A percentile compares a stretch with the other conserved stretches of the same genome.
These are phyloP conservation scores for Wickerhamomyces bovis DNA, from an alignment of 805 yeast genomes.

Conservation along the genomic window DNA sequence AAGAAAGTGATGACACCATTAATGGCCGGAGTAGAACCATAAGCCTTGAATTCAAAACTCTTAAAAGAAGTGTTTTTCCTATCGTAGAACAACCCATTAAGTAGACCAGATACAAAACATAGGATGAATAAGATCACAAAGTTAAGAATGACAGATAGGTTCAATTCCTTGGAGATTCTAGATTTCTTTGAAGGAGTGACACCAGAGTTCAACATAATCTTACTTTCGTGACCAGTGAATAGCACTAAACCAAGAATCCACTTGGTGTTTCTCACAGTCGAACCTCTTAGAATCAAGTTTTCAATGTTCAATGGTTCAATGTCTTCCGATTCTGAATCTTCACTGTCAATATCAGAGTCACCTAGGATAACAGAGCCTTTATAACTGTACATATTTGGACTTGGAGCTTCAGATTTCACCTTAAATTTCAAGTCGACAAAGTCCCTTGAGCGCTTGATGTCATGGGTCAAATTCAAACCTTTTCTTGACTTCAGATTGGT, in stretches of 20 bases:
- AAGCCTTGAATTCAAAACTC: slow-evolving; percentile 60
- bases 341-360: slow-evolving; percentile 26
- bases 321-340: slow-evolving; percentile 27
- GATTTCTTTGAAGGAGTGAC: slow-evolving; percentile 72
- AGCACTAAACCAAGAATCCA: slow-evolving; percentile 75
- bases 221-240: slow-evolving; percentile 74
- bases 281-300: slow-evolving; percentile 67
- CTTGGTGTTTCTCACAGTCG: slow-evolving; percentile 66
- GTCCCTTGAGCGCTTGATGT: slow-evolving; percentile 42
- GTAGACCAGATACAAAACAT: slow-evolving; percentile 63
- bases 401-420: slow-evolving; percentile 83
- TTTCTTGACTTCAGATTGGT: slow-evolving; percentile 74
- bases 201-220: slow-evolving; percentile 77
- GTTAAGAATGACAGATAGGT: slow-evolving; percentile 62
- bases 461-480: slow-evolving; percentile 57
- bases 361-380: slow-evolving; percentile 59
- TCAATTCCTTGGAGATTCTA: slow-evolving; percentile 67
- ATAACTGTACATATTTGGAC: slow-evolving; percentile 68
- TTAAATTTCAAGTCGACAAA: slow-evolving; percentile 49
- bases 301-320: slow-evolving; percentile 58
- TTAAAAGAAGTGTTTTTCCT: slow-evolving; percentile 43
- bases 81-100: slow-evolving; percentile 64
- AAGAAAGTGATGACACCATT: slow-evolving; percentile 71
- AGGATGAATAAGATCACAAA: slow-evolving; percentile 55
- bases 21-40: slow-evolving; percentile 55